Evolutionary conservation across 1,284 basidiomycete genomes (phyloP), one percentile per base, ranked within the genome.

Genomic region (Fomitopsis pinicola): DNA sequence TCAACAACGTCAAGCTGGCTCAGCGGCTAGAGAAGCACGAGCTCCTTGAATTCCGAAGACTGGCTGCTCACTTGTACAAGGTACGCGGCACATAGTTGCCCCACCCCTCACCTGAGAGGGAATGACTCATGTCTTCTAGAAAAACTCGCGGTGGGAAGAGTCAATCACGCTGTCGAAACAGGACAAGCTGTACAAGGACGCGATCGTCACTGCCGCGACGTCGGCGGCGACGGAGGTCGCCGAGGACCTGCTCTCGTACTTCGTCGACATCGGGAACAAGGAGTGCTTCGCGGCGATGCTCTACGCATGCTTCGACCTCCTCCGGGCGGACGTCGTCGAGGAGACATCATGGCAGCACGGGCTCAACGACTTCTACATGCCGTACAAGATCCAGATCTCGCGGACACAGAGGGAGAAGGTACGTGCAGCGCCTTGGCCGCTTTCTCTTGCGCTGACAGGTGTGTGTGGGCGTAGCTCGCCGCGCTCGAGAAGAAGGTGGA

Each of bases 191-290:
- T 98, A 94, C 86, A 92, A 93, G 72, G 97, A 99, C 73, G 92
- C 96, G 4, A 95, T 99, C 78, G 76, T 95, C 72, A 98, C 97
- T 0, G 95, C 96, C 1, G 89, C 96, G 0, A 80, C 84, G n/a
- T 96, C 94, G 7, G 80, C 73, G 42, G 87, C 85, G 30, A 87
- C 84, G 7, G 91, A 95, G 60, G 92, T 98, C 40, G 92, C 94
- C 2, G 96, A 99, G 75, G 97, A 98, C 62, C 81, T 99, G 17
- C 80, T 98, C 22, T 88, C 88, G 9, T 99, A 96, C 79, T 96
- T 95, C 72, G 94, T 98, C 66, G 92, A 95, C 73, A 97, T 99
- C 65, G 97, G 97, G 44, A 97, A 97, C 83, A 97, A 95, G 79
- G 97, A 99, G 75, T 97, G 94, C 76, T 98, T 97, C 75, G 90